Evolutionary conservation across 2,329 filamentous ascomycete genomes (phyloP), one percentile per base, ranked within the genome.

Genomic region (Trichophaea hybrida): DNA sequence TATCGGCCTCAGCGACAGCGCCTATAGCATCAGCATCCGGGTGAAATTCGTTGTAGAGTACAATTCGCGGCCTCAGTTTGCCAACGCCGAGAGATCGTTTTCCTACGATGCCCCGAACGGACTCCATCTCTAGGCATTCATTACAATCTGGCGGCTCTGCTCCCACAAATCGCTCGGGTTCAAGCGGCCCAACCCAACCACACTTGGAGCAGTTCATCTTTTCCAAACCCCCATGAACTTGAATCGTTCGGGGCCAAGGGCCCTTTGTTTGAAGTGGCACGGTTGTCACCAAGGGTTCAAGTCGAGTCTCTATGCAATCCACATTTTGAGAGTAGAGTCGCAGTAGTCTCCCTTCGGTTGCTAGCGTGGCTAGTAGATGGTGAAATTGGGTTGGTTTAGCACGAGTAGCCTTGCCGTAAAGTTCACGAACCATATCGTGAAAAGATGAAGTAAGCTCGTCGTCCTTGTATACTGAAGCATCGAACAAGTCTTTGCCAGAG

Each of bases 201-300:
- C 93, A 98, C 72, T 97, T 97, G 49, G 88, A 88, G 73, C 93
- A 98, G 13, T 94, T 86, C 91, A 97, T 97, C 71, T 95, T 93
- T 68, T 89, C 84, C 38, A 98, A 78, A 15, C 91, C 90, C 40
- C 93, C 93, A 68, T 98, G 93, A 6, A 98, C 78, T 72, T 97
- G 93, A 62, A 98, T 82, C 0, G 93, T 94, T 65, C 82, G 83
- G 2, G 93, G 93, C 93, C 93, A 98, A 13, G 90, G 90, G 0
- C 83, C 89, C 70, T 93, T 94, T 65, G 80, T 77, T 62, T 84
- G 84, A 10, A 98, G 77, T 1, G 93, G 93, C 1, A 95, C 83
- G 55, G 80, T 78, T 0, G 93, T 97, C 32, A 80, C 78, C 6
- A 98, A 76, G 2, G 91, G 90, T 51, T 82, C 76, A 72, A 98